Evolutionary conservation across 2,329 filamentous ascomycete genomes (phyloP).

Genomic region (Byssothecium circinans): DNA sequence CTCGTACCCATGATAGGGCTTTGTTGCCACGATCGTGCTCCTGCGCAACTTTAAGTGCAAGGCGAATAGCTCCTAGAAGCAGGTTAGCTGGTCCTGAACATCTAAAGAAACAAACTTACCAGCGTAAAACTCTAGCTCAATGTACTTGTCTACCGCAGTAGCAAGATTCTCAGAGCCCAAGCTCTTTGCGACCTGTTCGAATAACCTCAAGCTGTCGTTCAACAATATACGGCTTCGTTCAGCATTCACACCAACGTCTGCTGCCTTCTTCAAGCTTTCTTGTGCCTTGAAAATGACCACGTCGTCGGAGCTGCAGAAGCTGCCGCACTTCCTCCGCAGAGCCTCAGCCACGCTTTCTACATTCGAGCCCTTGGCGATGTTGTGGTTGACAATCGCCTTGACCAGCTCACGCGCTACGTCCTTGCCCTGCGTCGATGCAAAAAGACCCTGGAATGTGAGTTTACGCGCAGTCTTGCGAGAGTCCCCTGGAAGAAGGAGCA

Average conservation of each 20-base stretch:
- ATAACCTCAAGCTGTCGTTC: slow-evolving; percentile 85
- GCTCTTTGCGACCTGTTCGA: slow-evolving; percentile 83
- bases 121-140: slow-evolving; percentile 83
- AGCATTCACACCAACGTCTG: slow-evolving; percentile 73
- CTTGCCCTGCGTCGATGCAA: slow-evolving; percentile 76
- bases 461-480: slow-evolving; percentile 70
- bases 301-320: slow-evolving; percentile 96
- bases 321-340: slow-evolving; percentile 87
- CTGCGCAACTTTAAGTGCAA: slow-evolving; percentile 79
- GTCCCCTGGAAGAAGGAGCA: slow-evolving; percentile 68
- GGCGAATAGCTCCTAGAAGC: slow-evolving; percentile 70
- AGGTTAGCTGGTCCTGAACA: slow-evolving; percentile 5
- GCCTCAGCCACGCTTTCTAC: slow-evolving; percentile 97
- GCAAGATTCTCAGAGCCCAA: slow-evolving; percentile 80
- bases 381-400: slow-evolving; percentile 96
- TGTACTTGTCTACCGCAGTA: slow-evolving; percentile 76
- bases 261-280: slow-evolving; percentile 86
- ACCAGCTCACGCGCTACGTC: slow-evolving; percentile 92
- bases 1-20: slow-evolving; percentile 83
- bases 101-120: slow-evolving; percentile 40
- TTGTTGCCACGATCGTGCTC: slow-evolving; percentile 86
- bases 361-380: slow-evolving; percentile 94
- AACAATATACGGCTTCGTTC: slow-evolving; percentile 77
- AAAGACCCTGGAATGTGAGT: slow-evolving; percentile 85
- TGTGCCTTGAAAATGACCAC: slow-evolving; percentile 98